Conservation (phyloP, 163 green algal genomes). For the Chloroidium sp. region DNA sequence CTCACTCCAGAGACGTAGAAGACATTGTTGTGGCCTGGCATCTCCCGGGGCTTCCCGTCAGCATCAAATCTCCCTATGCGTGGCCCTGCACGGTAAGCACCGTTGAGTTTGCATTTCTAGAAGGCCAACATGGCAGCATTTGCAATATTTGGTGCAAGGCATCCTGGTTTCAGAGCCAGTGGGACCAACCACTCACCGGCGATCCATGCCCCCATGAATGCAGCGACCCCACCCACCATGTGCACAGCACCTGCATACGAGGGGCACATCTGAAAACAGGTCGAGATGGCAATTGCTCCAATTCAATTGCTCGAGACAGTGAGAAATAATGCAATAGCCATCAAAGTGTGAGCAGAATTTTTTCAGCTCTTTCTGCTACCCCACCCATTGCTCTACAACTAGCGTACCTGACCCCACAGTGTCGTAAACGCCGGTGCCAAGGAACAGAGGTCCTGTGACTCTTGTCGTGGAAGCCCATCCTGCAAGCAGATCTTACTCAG, state of each 20-base stretch:
- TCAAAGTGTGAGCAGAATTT: not conserved
- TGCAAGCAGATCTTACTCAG: not conserved
- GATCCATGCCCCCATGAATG: not conserved
- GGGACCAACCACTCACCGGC: not conserved
- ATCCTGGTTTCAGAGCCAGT: too few species aligned
- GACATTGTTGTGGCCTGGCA: slow-evolving; percentile 59
- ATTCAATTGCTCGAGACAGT: not conserved
- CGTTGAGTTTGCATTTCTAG: too few species aligned
- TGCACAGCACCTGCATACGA: slow-evolving; percentile 50
- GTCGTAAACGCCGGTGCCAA: slow-evolving; percentile 51
- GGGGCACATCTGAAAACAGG: too few species aligned
- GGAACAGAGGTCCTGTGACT: slow-evolving; percentile 25
- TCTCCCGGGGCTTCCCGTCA: slow-evolving; percentile 44
- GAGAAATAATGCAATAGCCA: too few species aligned
- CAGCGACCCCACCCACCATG: slow-evolving; percentile 41
- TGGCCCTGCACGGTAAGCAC: slow-evolving; percentile 16
- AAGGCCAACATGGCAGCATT: too few species aligned
- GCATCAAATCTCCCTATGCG: slow-evolving; percentile 60
- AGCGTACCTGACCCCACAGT: slow-evolving; percentile 46
- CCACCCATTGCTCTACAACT: not conserved
- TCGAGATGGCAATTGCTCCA: not conserved
- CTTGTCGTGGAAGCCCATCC: slow-evolving; percentile 47
- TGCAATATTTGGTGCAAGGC: too few species aligned
- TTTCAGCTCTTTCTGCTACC: not conserved
- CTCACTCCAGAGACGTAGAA: slow-evolving; percentile 55